Conservation (phyloP, 1,284 basidiomycete genomes). For the Ceratobasidium sp. region DNA sequence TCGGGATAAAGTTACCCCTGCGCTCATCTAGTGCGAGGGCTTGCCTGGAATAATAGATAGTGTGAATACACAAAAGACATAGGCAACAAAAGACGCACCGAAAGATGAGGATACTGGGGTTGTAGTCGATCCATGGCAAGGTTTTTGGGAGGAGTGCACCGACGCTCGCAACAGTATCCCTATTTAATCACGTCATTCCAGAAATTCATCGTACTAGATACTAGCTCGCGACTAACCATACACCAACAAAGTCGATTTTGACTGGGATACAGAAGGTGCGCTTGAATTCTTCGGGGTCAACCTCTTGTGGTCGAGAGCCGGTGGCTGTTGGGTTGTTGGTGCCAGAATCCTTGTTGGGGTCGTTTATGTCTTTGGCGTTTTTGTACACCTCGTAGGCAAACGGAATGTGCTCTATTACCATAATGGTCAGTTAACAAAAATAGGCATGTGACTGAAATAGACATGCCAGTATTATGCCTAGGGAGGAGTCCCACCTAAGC, state of each 20-base stretch:
- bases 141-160: constrained; percentile 28
- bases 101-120: constrained; percentile 41
- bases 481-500: constrained; percentile 15
- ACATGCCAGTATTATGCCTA: constrained; percentile 31
- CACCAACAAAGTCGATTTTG: constrained; percentile 48
- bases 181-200: not conserved
- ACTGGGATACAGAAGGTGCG: constrained; percentile 46
- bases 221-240: constrained; percentile 40
- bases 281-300: constrained; percentile 46
- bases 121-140: constrained; percentile 45
- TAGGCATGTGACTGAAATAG: not conserved
- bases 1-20: constrained; percentile 53
- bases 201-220: not conserved
- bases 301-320: constrained; percentile 3
- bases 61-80: not conserved
- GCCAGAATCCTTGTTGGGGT: not conserved
- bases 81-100: not conserved
- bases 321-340: not conserved
- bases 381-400: constrained; percentile 49
- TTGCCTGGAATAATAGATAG: constrained; percentile 46
- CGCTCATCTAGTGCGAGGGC: constrained; percentile 55
- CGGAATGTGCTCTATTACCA: constrained; percentile 45
- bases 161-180: constrained; percentile 47
- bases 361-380: constrained; percentile 9
- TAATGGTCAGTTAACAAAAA: not conserved